These are phyloP conservation scores for Xylaria telfairii DNA, from an alignment of 495 filamentous ascomycete genomes.

Conservation along the genomic window DNA sequence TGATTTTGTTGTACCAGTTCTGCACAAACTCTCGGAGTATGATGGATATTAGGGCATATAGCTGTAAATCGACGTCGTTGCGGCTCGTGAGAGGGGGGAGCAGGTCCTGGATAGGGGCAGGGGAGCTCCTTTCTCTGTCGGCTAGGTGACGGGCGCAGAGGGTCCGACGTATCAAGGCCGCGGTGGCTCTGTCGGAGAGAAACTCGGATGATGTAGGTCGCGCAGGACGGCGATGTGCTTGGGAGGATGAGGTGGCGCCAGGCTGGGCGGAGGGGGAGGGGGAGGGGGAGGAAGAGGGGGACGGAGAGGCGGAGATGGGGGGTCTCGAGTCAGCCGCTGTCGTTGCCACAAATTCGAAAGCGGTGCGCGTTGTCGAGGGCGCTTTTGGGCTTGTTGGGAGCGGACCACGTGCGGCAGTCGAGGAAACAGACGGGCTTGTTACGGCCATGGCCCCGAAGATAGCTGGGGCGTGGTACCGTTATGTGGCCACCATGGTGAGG, in stretches of 20 bases:
- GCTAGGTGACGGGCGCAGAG: slow-evolving; percentile 55
- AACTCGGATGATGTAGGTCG: slow-evolving; percentile 46
- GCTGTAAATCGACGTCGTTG: slow-evolving; percentile 87
- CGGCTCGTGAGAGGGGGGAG: slow-evolving; percentile 90
- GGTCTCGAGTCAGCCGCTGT: not conserved
- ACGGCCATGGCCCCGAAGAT: slow-evolving; percentile 34
- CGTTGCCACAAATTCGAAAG: not conserved
- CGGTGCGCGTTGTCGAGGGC: slow-evolving; percentile 18
- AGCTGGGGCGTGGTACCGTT: slow-evolving; percentile 21
- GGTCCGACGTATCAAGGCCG: slow-evolving; percentile 56
- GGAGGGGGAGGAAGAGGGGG: slow-evolving; percentile 26
- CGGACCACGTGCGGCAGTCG: slow-evolving; percentile 32
- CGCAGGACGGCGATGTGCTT: slow-evolving; percentile 36
- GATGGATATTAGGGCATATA: slow-evolving; percentile 90
- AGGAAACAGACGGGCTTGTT: slow-evolving; percentile 28
- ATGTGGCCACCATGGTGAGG: slow-evolving; percentile 20
- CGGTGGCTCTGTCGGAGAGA: slow-evolving; percentile 58
- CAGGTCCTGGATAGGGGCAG: slow-evolving; percentile 70
- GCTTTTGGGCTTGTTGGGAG: slow-evolving; percentile 22
- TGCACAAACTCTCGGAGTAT: slow-evolving; percentile 87
- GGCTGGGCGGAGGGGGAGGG: slow-evolving; percentile 34
- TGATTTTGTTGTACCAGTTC: slow-evolving; percentile 92
- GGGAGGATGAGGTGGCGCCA: slow-evolving; percentile 31
- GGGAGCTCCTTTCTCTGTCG: slow-evolving; percentile 50
- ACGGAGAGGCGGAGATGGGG: not conserved